Evolutionary conservation across 139 green algal species (phyloP), one percentile per base, ranked within the genome.

Genomic region (Chara braunii): DNA sequence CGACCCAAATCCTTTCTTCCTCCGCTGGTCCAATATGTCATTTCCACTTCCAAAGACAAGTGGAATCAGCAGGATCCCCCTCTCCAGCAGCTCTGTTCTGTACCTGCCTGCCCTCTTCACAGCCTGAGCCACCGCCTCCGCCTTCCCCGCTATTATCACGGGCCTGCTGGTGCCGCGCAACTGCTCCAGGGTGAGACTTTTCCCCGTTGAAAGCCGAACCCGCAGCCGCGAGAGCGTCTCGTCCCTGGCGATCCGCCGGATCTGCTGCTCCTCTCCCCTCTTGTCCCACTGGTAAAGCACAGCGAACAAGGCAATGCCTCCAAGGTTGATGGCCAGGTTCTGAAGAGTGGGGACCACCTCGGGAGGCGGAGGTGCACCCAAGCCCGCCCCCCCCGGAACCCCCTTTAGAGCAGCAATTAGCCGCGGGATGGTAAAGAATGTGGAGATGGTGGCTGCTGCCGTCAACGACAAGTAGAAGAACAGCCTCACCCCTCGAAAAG

Each of bases 161-260:
- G 85, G 86, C 14, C 90, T 78, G 0, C 85, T 74, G 26, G 68
- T 76, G 28, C 86, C 87, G 3, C 90, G 78, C 45, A 96, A 85
- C 34, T 79, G 66, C 7, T 83, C 65, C 51, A 96, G 80, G 7
- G 87, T 85, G 29, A 96, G 57, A 28, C 84, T 66, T 0, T 80
- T 64, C 40, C 71, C 74, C 2, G 18, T 35, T 24, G 22, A 23
- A 6, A 52, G 51, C 1, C 44, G 28, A 3, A 70, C 28, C 1
- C 51, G 62, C 48, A 70, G 62, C 22, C 62, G 45, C 1, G 62
- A 70, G 18, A 70, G 48, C 29, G 62, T 70, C 48, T 70, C 62
- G 1, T 70, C 48, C 18, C 44, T 26, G 12, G 62, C 26, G 28
- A 70, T 28, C 8, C 31, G 26, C n/a, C 29, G 51, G 12, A 70